Percentiles rank a stretch among this genome's conserved stretches.
phyloP scores from a whole-genome alignment of 768 basidiomycete species.

The Kwoniella dendrophila region DNA sequence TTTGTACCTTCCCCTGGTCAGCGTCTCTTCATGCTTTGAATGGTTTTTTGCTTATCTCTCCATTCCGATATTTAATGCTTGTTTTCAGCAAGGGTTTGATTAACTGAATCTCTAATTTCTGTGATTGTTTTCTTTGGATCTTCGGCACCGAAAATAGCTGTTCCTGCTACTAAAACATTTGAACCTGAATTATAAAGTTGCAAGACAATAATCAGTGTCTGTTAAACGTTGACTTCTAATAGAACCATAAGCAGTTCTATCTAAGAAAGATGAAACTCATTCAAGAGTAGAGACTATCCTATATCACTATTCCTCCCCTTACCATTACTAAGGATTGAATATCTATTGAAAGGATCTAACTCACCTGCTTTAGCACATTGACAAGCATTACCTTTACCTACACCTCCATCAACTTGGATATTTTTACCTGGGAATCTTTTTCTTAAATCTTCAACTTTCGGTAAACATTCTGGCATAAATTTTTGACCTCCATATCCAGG shows the following conservation, averaged over 20 bases:
- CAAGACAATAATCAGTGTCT: neutral
- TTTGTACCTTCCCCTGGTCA: no score
- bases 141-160: conserved; percentile 84
- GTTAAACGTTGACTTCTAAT: neutral
- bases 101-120: conserved; percentile 28
- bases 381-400: conserved; percentile 86
- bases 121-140: conserved; percentile 76
- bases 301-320: no score
- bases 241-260: no score
- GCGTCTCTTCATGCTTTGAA: no score
- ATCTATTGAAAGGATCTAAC: conserved; percentile 32
- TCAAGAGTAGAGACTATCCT: no score
- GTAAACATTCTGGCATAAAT: conserved; percentile 87
- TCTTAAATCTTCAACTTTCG: conserved; percentile 89
- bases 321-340: no score
- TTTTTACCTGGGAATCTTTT: conserved; percentile 88
- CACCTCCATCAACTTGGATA: conserved; percentile 97
- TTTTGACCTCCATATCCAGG: conserved; percentile 96
- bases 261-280: no score
- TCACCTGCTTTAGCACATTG: conserved; percentile 85
- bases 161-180: conserved; percentile 97
- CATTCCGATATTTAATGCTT: neutral
- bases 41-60: no score
- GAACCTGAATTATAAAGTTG: conserved; percentile 64
- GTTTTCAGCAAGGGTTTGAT: conserved; percentile 29